Conservation (phyloP, 1,139 yeast species). For the Saccharomyces hybrid region DNA sequence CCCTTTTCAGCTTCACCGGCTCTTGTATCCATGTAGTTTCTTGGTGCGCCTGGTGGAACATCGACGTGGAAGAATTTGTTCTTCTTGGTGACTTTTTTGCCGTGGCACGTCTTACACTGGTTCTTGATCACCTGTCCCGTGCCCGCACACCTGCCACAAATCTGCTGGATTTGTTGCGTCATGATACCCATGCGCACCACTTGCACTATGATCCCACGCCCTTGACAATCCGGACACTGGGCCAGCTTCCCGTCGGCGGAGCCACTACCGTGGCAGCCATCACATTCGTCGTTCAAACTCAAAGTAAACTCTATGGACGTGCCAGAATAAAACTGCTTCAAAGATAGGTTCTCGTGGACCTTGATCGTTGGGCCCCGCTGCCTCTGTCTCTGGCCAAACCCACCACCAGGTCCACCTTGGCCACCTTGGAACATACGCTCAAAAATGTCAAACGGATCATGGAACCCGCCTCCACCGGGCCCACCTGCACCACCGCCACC, state of each 20-base stretch:
- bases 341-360: constrained; percentile 47
- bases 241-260: constrained; percentile 67
- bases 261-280: constrained; percentile 74
- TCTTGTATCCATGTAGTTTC: constrained; percentile 51
- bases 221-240: constrained; percentile 60
- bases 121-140: constrained; percentile 57
- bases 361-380: constrained; percentile 62
- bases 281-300: constrained; percentile 67
- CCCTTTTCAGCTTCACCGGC: constrained; percentile 76
- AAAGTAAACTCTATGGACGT: constrained; percentile 54
- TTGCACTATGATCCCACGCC: constrained; percentile 62
- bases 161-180: constrained; percentile 74
- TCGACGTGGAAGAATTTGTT: constrained; percentile 54
- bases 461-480: constrained; percentile 28
- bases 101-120: constrained; percentile 63
- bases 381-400: constrained; percentile 36
- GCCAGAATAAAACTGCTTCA: constrained; percentile 68
- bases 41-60: constrained; percentile 61
- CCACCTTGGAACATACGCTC: constrained; percentile 56
- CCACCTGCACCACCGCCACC: constrained; percentile 41
- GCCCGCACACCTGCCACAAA: constrained; percentile 77
- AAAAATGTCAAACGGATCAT: constrained; percentile 67
- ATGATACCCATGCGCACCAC: constrained; percentile 79
- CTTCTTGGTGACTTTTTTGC: constrained; percentile 54
- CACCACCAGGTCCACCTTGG: constrained; percentile 38